Base-by-base conservation (phyloP, 2,329 filamentous ascomycete genomes). In the Cladobotryum protrusum region DNA sequence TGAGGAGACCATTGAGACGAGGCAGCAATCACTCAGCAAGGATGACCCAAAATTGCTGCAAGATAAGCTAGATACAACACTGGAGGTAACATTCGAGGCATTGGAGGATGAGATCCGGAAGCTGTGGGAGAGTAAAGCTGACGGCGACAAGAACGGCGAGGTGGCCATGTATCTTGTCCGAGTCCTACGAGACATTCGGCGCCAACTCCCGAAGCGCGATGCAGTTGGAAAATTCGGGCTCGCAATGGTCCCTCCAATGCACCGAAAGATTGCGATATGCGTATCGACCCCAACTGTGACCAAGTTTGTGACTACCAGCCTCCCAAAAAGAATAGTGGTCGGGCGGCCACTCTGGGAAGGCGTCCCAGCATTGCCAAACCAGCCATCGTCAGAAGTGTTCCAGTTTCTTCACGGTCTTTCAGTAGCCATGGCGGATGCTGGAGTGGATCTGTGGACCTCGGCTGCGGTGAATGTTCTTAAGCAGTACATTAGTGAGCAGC, bases 321-420 rank as follows among this genome's bases (percentile, higher is more conserved):
- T 78, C 37, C 65, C 71, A 1, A 65, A 69, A 43, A 76, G 70
- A 48, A 69, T 61, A 24, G 75, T 87, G 1, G 74, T 77, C 2
- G 83, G 85, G 6, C 76, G 83, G 46, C 75, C 79, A 1, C 72
- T 96, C 0, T 96, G 91, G 91, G 89, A 95, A 63, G 87, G 87
- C 1, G 73, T 80, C 35, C 87, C 87, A 0, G 74, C 81, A 20
- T 65, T 96, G 39, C 92, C 92, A 0, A 76, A 82, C 5, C 88
- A 93, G 60, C 89, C 89, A 1, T 92, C 89, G 0, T 83, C 88
- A 0, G 75, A 77, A 17, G 73, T 82, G 0, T 95, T 95, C 62
- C 79, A 77, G 52, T 83, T 95, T 48, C 61, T 96, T 44, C 80
- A 82, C 19, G 74, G 74, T 41, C 62, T 95, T 24, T 79, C 81